Base-by-base conservation (phyloP, 2,329 filamentous ascomycete species). In the Pseudocercospora musae region DNA sequence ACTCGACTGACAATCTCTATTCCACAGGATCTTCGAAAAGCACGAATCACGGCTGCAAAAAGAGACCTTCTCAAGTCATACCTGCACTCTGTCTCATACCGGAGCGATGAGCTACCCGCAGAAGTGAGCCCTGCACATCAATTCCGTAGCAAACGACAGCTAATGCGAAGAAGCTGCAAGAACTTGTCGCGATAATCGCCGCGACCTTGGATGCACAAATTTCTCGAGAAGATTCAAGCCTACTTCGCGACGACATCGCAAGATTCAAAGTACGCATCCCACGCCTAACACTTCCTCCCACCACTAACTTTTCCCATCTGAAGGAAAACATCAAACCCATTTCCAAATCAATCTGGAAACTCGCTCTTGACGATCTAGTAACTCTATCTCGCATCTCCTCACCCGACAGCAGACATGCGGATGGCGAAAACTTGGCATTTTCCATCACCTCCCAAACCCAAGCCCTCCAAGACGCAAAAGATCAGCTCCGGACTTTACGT, bases 141-240 rank as follows among this genome's bases (percentile, higher is more conserved):
- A 18, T 7, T 53, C 49, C 18, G 10, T 2, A 18, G 5, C 50
- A 7, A 7, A 37, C 31, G 1, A 29, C 21, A 2, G 21, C 52
- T 60, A 48, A 65, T 46, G 23, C 20, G 20, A 27, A 15, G 25
- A 44, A 78, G 68, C 70, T 82, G 1, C 76, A 78, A 66, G 71
- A 79, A 54, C 69, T 77, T 4, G 77, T 79, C 29, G 77, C 78
- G n/a, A 72, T 80, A 8, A 69, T 78, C 4, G 73, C 74, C 10
- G 78, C 80, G 0, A 72, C 75, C 44, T 71, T 81, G 9, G 74
- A 72, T 18, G 74, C 73, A 48, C 29, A 33, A 11, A 66, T 81
- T 7, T 62, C 73, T 0, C 56, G 66, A 3, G 63, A 73, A 11
- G 79, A 82, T 57, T 71, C 71, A 10, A 73, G 75, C 0, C 70